Evolutionary conservation across 2,329 filamentous ascomycete species (phyloP), one percentile per base, ranked within the genome.

Genomic region (Sporothrix inflata): DNA sequence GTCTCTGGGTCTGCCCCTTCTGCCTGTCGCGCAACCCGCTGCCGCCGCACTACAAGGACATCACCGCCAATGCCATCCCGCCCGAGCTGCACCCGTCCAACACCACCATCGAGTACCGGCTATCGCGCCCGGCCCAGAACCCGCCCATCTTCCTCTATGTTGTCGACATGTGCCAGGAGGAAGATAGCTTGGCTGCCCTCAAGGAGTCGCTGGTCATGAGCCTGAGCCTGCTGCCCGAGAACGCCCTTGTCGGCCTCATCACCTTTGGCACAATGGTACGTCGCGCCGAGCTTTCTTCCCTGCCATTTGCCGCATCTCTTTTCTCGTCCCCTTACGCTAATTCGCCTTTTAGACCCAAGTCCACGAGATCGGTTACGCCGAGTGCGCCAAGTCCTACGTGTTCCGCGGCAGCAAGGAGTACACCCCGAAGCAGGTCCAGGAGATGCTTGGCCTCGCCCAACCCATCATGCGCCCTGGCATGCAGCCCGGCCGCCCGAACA

Each of bases 331-430:
- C 34, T 47, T 34, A 69, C 69, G 45, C 75, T 79, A 71, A 82
- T 75, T 49, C 27, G 72, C 12, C 76, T 63, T 27, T 16, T 76
- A 94, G 92, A 90, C 94, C 42, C 94, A 98, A 88, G 94, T 99
- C 21, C 96, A 99, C 80, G 96, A 99, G 83, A 93, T 99, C 76
- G 96, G 96, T 71, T 99, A 99, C 80, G 94, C 93, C 71, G 96
- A 98, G 83, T 99, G 96, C 82, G 94, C 96, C 76, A 99, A 98
- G 83, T 98, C 95, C 6, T 99, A 98, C 79, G 96, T 99, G 55
- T 99, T 99, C 87, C 90, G 95, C 72, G 96, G 96, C 51, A 98
- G 91, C 86, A 99, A 98, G 85, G 96, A 99, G 79, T 99, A 99
- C 82, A 88, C 91, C n/a, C 93, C 94, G 70, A 98, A 98, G 84